Percentiles rank a stretch among this genome's conserved stretches.
Conservation (phyloP, 2,329 filamentous ascomycete species). For the Paradendryphiella salina region DNA sequence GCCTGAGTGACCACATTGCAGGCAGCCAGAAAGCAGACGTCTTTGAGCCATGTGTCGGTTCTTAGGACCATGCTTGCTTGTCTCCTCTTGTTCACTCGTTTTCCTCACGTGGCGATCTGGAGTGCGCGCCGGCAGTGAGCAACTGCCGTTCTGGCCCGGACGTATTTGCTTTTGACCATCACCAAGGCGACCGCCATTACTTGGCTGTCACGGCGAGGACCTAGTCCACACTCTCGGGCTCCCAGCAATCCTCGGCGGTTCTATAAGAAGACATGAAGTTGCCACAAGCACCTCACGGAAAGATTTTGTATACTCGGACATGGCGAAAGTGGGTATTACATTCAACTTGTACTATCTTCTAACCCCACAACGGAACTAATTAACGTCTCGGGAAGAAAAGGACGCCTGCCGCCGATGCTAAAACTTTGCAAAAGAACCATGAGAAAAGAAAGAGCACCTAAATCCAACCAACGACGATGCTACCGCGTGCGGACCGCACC, state of each 20-base stretch:
- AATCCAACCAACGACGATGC: background rate
- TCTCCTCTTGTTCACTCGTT: background rate
- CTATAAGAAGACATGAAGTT: background rate
- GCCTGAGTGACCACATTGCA: background rate
- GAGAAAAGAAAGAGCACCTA: background rate
- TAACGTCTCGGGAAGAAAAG: background rate
- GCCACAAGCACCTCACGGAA: background rate
- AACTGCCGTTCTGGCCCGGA: background rate
- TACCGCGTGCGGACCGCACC: background rate
- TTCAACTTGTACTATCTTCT: background rate
- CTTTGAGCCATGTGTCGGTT: too few species aligned
- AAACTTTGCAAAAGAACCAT: background rate
- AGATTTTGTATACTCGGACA: background rate
- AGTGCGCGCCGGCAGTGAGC: background rate
- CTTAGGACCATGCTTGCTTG: background rate
- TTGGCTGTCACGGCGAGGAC: background rate
- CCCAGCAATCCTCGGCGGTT: background rate
- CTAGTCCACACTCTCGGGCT: background rate
- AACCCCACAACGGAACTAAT: background rate
- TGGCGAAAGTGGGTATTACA: too few species aligned
- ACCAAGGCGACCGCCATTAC: background rate
- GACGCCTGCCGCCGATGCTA: slow-evolving; percentile 16
- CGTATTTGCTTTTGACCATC: background rate
- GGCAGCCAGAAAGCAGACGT: too few species aligned
- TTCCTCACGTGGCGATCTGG: background rate